Base-by-base conservation (phyloP, 2,329 filamentous ascomycete species). In the Rhynchosporium agropyri region DNA sequence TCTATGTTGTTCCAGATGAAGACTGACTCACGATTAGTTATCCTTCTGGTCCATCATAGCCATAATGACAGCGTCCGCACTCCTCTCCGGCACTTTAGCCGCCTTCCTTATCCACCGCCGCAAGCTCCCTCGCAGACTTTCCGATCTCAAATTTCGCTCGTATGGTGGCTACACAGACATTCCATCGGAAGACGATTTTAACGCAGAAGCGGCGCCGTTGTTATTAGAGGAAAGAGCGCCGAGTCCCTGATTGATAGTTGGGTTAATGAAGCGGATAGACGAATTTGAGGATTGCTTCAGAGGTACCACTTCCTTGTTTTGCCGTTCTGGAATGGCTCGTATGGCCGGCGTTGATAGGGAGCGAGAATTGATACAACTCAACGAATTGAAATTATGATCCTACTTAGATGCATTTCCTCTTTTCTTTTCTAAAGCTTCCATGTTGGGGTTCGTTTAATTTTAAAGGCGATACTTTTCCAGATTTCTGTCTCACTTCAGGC, bases 21-120 rank as follows among this genome's bases (percentile, higher is more conserved):
- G 12, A 31, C 4, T 49, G 9, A 31, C 29, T 31, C 8, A 3
- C 38, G 5, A 28, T 4, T 12, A 56, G 53, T 26, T 43, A 42
- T 56, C 53, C 9, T 42, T 56, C 53, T 43, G 36, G 38, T 29
- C 36, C 20, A 43, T 56, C 53, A 3, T 56, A 29, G 36, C 40
- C 1, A 42, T 56, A 6, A 56, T 56, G 40, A 38, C n/a, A 6
- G 4, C 43, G 20, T 56, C 40, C 36, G 53, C 53, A 36, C 38
- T 56, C 26, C 36, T 42, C 53, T 56, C 40, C 10, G 40, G 36
- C 38, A 42, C 53, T 12, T 43, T 38, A 29, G 53, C 53, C n/a
- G 36, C 40, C 6, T 42, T 43, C 28, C 36, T 56, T 26, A 43
- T 56, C 20, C 40, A 56, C 40, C 40, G 53, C 1, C 53, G 53